Conservation (phyloP, 345 rosid species). For the Adansonia digitata region DNA sequence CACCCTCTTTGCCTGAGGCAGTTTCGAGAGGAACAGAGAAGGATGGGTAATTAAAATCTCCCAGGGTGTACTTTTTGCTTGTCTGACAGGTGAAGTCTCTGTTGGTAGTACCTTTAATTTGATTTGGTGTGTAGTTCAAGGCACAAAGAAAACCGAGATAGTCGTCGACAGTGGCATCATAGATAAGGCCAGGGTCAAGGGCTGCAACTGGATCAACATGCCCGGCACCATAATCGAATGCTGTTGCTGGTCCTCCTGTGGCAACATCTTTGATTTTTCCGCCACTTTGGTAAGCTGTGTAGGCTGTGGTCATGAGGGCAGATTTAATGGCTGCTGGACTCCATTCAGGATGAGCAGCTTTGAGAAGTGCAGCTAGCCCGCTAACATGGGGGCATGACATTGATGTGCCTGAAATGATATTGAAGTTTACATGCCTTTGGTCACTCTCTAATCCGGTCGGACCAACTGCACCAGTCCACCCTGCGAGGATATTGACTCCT, state of each 20-base stretch:
- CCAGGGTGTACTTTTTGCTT: conserved; percentile 35
- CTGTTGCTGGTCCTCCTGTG: conserved; percentile 42
- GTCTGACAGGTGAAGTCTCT: conserved; percentile 35
- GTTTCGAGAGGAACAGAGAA: conserved; percentile 50
- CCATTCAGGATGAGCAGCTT: conserved; percentile 60
- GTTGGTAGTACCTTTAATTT: conserved; percentile 37
- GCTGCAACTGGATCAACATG: conserved; percentile 54
- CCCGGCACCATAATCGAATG: conserved; percentile 60
- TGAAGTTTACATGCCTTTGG: conserved; percentile 39
- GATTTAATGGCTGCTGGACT: conserved; percentile 58
- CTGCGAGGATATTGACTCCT: conserved; percentile 52
- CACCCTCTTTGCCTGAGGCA: conserved; percentile 37
- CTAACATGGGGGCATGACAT: conserved; percentile 65
- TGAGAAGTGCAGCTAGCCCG: conserved; percentile 53
- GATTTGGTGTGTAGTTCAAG: conserved; percentile 37
- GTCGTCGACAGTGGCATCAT: conserved; percentile 44
- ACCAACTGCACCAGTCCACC: conserved; percentile 44
- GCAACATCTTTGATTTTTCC: conserved; percentile 36
- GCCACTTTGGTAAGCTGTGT: conserved; percentile 35
- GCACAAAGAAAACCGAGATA: conserved; percentile 57
- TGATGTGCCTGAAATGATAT: conserved; percentile 56
- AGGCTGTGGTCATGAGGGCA: conserved; percentile 72
- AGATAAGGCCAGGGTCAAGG: conserved; percentile 60
- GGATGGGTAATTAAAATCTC: conserved; percentile 60
- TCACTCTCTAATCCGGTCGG: conserved; percentile 37